These are phyloP conservation scores for Bruguiera hainesii DNA, from an alignment of 441 rosid species.

Conservation along the genomic window DNA sequence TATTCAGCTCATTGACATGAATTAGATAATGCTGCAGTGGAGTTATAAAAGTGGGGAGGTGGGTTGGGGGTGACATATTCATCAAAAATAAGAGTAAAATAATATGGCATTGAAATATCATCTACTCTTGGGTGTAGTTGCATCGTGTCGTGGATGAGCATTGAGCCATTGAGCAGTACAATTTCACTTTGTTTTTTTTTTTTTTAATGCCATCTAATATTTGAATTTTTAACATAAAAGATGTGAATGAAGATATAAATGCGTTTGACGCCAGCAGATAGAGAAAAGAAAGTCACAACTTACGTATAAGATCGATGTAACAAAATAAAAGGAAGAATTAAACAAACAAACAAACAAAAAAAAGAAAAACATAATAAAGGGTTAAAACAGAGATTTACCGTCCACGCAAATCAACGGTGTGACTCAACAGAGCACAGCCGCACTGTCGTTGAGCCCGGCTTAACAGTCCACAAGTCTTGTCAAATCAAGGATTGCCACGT, in stretches of 20 bases:
- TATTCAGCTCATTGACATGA: no score
- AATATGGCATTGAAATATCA: background rate
- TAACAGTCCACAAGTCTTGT: background rate
- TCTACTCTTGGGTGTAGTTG: background rate
- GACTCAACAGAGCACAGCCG: constrained; percentile 27
- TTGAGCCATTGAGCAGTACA: background rate
- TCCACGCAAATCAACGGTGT: constrained; percentile 69
- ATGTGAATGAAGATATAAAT: background rate
- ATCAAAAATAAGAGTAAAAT: background rate
- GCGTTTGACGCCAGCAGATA: constrained; percentile 13
- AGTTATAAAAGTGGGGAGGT: background rate
- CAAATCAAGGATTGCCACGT: constrained; percentile 35
- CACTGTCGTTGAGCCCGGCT: background rate
- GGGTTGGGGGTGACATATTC: background rate
- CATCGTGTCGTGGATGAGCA: background rate
- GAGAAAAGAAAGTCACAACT: constrained; percentile 8
- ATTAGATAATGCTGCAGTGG: background rate
- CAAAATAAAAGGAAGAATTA: background rate
- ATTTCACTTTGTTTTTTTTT: background rate
- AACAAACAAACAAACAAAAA: background rate
- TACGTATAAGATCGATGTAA: background rate
- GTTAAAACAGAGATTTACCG: constrained; percentile 28
- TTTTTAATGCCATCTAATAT: background rate
- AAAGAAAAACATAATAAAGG: background rate
- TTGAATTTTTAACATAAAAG: background rate